These are phyloP conservation scores for Plasmodium fragile DNA, from an alignment of 169 alveolate species.

Conservation along the genomic window DNA sequence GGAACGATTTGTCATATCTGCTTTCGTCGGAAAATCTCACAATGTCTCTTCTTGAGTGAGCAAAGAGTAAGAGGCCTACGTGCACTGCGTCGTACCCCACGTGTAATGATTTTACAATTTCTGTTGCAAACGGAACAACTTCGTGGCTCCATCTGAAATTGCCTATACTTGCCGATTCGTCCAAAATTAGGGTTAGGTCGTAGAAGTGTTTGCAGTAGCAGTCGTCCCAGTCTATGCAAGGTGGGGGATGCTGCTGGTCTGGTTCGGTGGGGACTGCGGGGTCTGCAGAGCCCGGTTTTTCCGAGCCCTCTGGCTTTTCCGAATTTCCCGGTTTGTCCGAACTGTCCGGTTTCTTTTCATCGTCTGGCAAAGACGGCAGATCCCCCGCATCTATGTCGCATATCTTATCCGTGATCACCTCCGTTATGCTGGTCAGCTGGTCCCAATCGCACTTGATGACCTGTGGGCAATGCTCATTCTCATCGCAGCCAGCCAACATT, in stretches of 20 bases:
- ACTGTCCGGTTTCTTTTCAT: neutral
- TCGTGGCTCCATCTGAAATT: slow-evolving; percentile 41
- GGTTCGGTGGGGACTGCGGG: neutral
- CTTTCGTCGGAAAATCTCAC: slow-evolving; percentile 41
- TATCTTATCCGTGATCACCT: slow-evolving; percentile 50
- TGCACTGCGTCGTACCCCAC: slow-evolving; percentile 26
- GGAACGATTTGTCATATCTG: slow-evolving; percentile 33
- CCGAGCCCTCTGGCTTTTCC: neutral
- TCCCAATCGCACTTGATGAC: slow-evolving; percentile 51
- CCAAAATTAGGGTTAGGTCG: slow-evolving; percentile 63
- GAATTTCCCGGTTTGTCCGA: neutral
- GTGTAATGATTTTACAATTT: slow-evolving; percentile 24
- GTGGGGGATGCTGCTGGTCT: neutral
- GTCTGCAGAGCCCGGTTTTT: neutral
- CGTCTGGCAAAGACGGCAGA: neutral
- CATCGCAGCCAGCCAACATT: slow-evolving; percentile 33
- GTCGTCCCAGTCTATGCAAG: slow-evolving; percentile 23
- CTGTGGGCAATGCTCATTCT: slow-evolving; percentile 33
- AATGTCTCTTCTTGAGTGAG: slow-evolving; percentile 39
- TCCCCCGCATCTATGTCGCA: slow-evolving; percentile 39
- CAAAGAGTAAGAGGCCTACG: slow-evolving; percentile 44
- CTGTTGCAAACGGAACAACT: slow-evolving; percentile 62
- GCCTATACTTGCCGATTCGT: slow-evolving; percentile 71
- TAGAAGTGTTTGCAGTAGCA: slow-evolving; percentile 62
- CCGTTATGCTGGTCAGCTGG: slow-evolving; percentile 34